Evolutionary conservation across 1,284 basidiomycete genomes (phyloP), one percentile per base, ranked within the genome.

Genomic region (Rhodofomes roseus): DNA sequence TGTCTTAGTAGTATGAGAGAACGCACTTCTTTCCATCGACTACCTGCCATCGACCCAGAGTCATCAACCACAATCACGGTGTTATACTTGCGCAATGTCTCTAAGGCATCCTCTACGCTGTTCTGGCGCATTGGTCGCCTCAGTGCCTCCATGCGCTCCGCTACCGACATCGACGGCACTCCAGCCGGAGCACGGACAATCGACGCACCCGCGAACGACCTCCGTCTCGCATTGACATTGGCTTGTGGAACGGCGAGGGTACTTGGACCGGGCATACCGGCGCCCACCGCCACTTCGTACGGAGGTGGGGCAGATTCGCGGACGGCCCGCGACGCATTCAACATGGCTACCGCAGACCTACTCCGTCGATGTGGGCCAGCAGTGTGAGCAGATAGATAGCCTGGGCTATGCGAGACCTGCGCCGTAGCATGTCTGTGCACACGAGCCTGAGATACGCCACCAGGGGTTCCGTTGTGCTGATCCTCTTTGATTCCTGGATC

Each of bases 31-130:
- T 60, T 58, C 85, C 85, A 87, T 22, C 73, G 71, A 1, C 60
- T 54, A 3, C 75, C 77, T 14, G 61, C 56, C 85, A 87, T 87
- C 11, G 85, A 86, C 6, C 66, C 70, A 0, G 85, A 86, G 66
- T 87, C 85, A 66, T 87, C 85, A 46, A 86, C 72, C 29, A 85
- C 63, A 41, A 86, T 73, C 6, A 83, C 76, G 0, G 81, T 85
- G 46, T 86, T 75, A 60, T 81, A 86, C 56, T 74, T 68, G 36
- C 68, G 63, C 12, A 85, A 67, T 4, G 69, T 74, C 40, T 78
- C 72, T 6, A 84, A 65, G 2, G 74, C 78, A 58, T 81, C 70
- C 63, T 83, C 81, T 23, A 68, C 62, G 29, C 68, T 71, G 52
- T 69, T 63, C 62, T 63, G 62, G 4, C 71, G 67, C 66, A 73